Conservation (phyloP, 495 filamentous ascomycete genomes). For the Hypoxylon rickii region DNA sequence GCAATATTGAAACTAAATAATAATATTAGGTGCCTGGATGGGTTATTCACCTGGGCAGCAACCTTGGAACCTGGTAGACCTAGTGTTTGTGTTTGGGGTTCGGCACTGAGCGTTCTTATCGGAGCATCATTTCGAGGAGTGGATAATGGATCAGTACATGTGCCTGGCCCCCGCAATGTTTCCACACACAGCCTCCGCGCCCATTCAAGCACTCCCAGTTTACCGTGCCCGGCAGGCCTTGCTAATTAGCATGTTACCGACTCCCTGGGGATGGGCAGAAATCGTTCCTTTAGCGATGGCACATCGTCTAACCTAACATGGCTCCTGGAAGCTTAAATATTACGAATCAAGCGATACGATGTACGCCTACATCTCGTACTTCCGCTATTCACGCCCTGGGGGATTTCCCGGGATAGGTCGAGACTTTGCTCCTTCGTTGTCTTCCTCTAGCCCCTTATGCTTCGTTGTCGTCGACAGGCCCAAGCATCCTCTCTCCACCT, state of each 20-base stretch:
- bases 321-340: slow-evolving; percentile 15
- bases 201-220: too few relatives aligned
- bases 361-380: slow-evolving; percentile 13
- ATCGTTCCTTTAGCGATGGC: slow-evolving; percentile 22
- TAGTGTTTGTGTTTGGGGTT: too few relatives aligned
- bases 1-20: too few relatives aligned
- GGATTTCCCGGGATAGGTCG: slow-evolving; percentile 24
- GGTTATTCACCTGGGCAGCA: too few relatives aligned
- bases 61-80: too few relatives aligned
- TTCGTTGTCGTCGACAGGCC: slow-evolving; percentile 23
- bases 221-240: too few relatives aligned
- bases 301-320: slow-evolving; percentile 29
- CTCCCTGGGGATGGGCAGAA: slow-evolving; percentile 11
- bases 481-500: slow-evolving; percentile 13
- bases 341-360: slow-evolving; percentile 25
- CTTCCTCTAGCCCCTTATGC: slow-evolving; percentile 14
- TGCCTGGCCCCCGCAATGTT: too few relatives aligned
- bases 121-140: neutral
- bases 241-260: slow-evolving; percentile 19
- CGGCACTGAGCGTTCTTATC: neutral
- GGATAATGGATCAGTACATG: neutral
- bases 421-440: slow-evolving; percentile 4
- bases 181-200: too few relatives aligned
- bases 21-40: too few relatives aligned
- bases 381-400: slow-evolving; percentile 1